Evolutionary conservation across 352 stramenopile species (phyloP).

Genomic region (Phytophthora parvispora): DNA sequence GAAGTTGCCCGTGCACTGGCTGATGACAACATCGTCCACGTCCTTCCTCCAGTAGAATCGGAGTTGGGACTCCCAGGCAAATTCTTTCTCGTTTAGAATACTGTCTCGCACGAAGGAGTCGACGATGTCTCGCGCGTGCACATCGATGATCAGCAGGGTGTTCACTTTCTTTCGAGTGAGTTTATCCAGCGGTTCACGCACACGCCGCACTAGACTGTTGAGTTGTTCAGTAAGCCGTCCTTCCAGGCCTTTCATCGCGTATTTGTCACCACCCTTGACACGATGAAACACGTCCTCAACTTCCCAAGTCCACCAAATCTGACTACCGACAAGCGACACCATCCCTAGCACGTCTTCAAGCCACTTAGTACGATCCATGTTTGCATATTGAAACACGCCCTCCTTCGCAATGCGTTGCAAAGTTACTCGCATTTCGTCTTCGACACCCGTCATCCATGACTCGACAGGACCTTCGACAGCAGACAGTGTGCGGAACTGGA

Average conservation of each 20-base stretch:
- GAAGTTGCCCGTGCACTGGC: conserved; percentile 93
- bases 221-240: conserved; percentile 91
- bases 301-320: conserved; percentile 97
- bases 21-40: conserved; percentile 91
- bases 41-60: conserved; percentile 94
- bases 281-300: conserved; percentile 95
- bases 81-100: conserved; percentile 93
- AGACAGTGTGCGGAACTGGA: conserved; percentile 82
- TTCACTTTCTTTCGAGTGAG: conserved; percentile 95
- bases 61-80: conserved; percentile 92
- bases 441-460: conserved; percentile 94
- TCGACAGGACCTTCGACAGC: conserved; percentile 94
- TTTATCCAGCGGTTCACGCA: conserved; percentile 89
- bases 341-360: conserved; percentile 92
- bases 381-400: conserved; percentile 94
- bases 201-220: conserved; percentile 92
- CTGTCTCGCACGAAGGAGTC: conserved; percentile 92
- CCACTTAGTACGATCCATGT: conserved; percentile 89
- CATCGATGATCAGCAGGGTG: conserved; percentile 93
- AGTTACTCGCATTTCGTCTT: conserved; percentile 92
- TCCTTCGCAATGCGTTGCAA: conserved; percentile 94
- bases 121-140: conserved; percentile 92
- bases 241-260: conserved; percentile 95
- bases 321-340: conserved; percentile 93
- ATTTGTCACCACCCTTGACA: conserved; percentile 93